Evolutionary conservation across 2,329 filamentous ascomycete species (phyloP), one percentile per base, ranked within the genome.

Genomic region (Fusarium subtropicale): DNA sequence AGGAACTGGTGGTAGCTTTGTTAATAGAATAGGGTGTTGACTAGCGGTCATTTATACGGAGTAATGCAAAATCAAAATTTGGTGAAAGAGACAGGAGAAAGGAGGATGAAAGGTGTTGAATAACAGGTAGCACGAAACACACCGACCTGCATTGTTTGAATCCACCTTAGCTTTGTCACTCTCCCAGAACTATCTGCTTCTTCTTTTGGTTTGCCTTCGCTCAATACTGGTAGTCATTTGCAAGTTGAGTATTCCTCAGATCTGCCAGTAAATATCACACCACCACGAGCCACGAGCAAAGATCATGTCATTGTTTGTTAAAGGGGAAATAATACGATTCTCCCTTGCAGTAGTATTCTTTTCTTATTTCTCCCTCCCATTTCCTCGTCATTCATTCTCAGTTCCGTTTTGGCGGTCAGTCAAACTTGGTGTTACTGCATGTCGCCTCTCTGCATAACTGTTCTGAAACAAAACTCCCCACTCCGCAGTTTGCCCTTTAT

Each of bases 41-140:
- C 55, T 24, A 67, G 65, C 60, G 58, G 47, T 56, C 44, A 38
- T 69, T 58, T 58, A 45, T 45, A 55, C 38, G 64, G 56, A 53
- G 56, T 65, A 64, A 58, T 56, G 46, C 50, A 60, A 34, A 63
- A 60, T 56, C 38, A 64, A 74, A 69, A 66, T 47, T 55, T 53
- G 48, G 45, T 48, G 53, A 51, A 51, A 44, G 60, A 63, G 56
- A 51, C 31, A 39, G 15, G 52, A 28, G 13, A 46, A 36, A 54
- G 34, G 39, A 53, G 51, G 36, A 55, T 56, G 47, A 58, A 62
- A 30, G 24, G 16, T 52, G 56, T 74, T 75, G 67, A 67, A 58
- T 72, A 75, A 66, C 52, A 53, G 16, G 60, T 71, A 71, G 62
- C 56, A 69, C 61, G 65, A 69, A 63, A 61, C 58, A 64, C 52